Evolutionary conservation across 176 grass and related monocot genomes (phyloP).

Genomic region (Oryza glaberrima): DNA sequence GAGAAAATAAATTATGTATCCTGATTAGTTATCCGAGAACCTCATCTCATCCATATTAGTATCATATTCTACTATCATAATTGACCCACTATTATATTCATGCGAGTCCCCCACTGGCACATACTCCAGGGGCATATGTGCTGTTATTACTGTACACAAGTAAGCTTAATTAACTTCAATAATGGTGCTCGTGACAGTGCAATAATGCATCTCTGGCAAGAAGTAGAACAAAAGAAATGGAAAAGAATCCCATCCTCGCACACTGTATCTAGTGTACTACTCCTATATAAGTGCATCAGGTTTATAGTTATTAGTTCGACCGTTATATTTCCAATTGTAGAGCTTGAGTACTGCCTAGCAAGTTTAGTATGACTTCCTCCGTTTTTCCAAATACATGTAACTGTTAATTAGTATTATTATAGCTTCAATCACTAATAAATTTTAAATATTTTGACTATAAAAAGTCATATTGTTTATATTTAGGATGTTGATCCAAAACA

Average conservation of each 20-base stretch:
- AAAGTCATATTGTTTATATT: no score
- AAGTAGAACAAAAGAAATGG: not conserved
- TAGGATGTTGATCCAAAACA: no score
- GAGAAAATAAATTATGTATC: not conserved
- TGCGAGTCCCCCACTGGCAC: no score
- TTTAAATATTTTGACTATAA: no score
- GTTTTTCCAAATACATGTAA: no score
- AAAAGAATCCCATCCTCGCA: not conserved
- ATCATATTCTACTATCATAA: not conserved
- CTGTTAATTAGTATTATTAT: no score
- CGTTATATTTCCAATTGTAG: no score
- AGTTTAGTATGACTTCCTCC: no score
- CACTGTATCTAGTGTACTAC: not conserved
- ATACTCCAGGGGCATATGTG: not conserved
- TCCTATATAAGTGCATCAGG: no score
- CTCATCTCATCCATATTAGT: not conserved
- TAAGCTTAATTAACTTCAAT: conserved; percentile 7
- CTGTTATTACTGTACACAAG: not conserved
- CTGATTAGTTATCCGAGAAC: not conserved
- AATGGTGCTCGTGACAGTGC: conserved; percentile 13
- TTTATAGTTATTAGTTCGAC: no score
- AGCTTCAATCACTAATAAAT: no score
- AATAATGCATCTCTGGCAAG: not conserved
- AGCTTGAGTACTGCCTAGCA: no score
- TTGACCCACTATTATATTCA: not conserved